phyloP scores from a whole-genome alignment of 1,139 yeast species.

The Taphrina communis region DNA sequence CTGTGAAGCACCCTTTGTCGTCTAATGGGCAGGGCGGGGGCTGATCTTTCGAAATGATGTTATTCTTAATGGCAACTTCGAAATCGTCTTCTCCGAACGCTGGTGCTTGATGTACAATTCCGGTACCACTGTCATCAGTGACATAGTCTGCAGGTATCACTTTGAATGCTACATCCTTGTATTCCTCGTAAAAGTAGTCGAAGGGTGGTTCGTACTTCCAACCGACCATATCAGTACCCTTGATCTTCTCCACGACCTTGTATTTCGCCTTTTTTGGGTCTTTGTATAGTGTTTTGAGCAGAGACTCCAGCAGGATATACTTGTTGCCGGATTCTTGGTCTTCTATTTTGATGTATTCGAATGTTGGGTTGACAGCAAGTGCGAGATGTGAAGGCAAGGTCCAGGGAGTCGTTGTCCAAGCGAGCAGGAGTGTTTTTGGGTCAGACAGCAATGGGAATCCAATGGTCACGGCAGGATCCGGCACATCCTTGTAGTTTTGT shows the following conservation, averaged over 20 bases:
- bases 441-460: slow-evolving; percentile 84
- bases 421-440: slow-evolving; percentile 80
- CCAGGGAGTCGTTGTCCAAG: slow-evolving; percentile 99
- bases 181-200: slow-evolving; percentile 75
- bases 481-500: slow-evolving; percentile 94
- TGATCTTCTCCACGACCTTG: slow-evolving; percentile 77
- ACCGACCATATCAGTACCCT: slow-evolving; percentile 82
- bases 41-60: slow-evolving; percentile 70
- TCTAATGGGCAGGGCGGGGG: slow-evolving; percentile 93
- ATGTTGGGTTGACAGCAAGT: slow-evolving; percentile 85
- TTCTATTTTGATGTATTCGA: slow-evolving; percentile 87
- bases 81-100: slow-evolving; percentile 99
- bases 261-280: slow-evolving; percentile 90
- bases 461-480: slow-evolving; percentile 94
- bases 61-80: slow-evolving; percentile 74
- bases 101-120: slow-evolving; percentile 98
- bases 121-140: slow-evolving; percentile 95
- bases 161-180: slow-evolving; percentile 76
- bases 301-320: slow-evolving; percentile 80
- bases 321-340: slow-evolving; percentile 84
- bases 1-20: slow-evolving; percentile 83
- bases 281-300: slow-evolving; percentile 83
- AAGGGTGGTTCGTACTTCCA: slow-evolving; percentile 80
- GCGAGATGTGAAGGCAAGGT: slow-evolving; percentile 94
- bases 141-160: slow-evolving; percentile 85